Evolutionary conservation across 352 stramenopile genomes (phyloP).

Genomic region (Phytophthora sansomeana): DNA sequence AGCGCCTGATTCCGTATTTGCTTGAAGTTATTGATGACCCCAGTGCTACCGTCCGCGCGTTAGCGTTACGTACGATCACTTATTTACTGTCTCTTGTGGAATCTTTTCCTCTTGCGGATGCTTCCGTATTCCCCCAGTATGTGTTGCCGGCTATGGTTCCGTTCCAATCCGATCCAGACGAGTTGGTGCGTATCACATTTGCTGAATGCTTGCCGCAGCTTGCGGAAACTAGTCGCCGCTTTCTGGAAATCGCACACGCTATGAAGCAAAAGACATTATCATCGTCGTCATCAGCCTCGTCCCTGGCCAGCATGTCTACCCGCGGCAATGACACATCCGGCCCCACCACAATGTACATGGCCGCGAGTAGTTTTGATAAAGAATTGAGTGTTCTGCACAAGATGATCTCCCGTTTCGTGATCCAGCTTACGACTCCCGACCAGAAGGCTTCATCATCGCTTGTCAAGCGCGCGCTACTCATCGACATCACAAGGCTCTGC

Average conservation of each 20-base stretch:
- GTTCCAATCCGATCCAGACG: constrained; percentile 91
- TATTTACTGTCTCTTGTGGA: constrained; percentile 92
- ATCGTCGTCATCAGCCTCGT: constrained; percentile 47
- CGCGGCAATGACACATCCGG: constrained; percentile 43
- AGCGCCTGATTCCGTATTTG: constrained; percentile 94
- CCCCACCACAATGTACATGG: constrained; percentile 56
- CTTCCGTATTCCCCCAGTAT: constrained; percentile 97
- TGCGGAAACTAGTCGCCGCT: constrained; percentile 93
- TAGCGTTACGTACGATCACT: constrained; percentile 91
- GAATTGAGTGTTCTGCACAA: constrained; percentile 93
- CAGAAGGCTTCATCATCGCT: constrained; percentile 92
- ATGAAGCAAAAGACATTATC: constrained; percentile 81
- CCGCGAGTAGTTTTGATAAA: constrained; percentile 92
- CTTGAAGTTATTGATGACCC: constrained; percentile 94
- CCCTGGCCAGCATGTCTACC: constrained; percentile 46
- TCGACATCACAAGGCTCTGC: constrained; percentile 95
- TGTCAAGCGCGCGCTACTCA: constrained; percentile 94
- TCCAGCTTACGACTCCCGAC: constrained; percentile 92
- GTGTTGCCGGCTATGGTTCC: constrained; percentile 93
- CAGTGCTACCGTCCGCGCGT: constrained; percentile 89
- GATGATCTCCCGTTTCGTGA: constrained; percentile 94
- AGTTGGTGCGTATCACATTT: constrained; percentile 96
- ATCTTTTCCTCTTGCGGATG: constrained; percentile 94
- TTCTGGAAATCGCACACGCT: constrained; percentile 93
- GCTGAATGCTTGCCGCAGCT: constrained; percentile 93